phyloP scores from a whole-genome alignment of 1,284 basidiomycete genomes.

The Rhizopogon parksii region DNA sequence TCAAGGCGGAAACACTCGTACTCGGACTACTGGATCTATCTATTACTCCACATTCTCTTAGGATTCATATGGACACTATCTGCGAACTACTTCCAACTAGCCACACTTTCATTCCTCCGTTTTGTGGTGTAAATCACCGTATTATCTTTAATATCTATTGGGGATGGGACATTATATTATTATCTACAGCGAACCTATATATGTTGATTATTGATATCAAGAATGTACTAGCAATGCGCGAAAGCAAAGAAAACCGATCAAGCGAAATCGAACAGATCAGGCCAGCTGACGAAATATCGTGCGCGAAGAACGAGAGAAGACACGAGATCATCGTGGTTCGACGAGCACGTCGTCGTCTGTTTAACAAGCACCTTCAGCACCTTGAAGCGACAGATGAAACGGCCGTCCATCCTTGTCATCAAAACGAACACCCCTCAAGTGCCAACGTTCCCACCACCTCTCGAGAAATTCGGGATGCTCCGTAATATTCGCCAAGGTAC shows the following conservation, averaged over 20 bases:
- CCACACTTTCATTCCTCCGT: neutral
- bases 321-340: too few species aligned
- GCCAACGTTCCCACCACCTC: conserved; percentile 33
- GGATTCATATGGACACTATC: neutral
- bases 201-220: neutral
- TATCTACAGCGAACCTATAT: neutral
- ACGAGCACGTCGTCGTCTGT: neutral
- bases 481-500: conserved; percentile 29
- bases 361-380: conserved; percentile 5
- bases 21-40: neutral
- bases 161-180: neutral
- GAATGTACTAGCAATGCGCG: neutral
- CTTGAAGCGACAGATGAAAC: conserved; percentile 19
- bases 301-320: neutral
- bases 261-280: neutral
- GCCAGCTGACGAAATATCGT: neutral
- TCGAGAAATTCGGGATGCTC: conserved; percentile 28
- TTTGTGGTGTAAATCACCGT: neutral
- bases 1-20: neutral
- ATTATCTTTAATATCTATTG: neutral
- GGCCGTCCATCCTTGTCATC: conserved; percentile 33
- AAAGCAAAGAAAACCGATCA: neutral
- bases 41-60: neutral
- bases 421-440: conserved; percentile 31
- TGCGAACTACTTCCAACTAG: neutral